These are phyloP conservation scores for Colletotrichum cereale DNA, from an alignment of 2,329 filamentous ascomycete genomes.

Conservation along the genomic window DNA sequence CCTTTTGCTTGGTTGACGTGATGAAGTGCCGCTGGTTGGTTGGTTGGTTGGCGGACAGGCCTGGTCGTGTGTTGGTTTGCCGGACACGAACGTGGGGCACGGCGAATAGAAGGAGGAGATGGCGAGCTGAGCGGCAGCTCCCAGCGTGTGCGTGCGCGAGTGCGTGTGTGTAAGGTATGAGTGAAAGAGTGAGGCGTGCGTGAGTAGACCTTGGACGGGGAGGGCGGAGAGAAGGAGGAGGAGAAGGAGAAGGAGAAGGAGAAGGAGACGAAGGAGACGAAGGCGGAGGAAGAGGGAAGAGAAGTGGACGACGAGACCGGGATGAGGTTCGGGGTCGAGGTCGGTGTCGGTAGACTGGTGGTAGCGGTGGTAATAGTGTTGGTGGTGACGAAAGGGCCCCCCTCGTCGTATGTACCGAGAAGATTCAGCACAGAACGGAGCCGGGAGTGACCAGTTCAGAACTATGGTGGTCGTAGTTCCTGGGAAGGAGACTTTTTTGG, in stretches of 20 bases:
- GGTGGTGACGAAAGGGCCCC: neutral
- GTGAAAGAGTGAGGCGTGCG: neutral
- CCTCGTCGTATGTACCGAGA: no score
- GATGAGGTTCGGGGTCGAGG: conserved; percentile 5
- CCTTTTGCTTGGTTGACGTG: conserved; percentile 7
- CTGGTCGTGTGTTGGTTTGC: conserved; percentile 24
- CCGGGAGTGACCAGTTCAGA: neutral
- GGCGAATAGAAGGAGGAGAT: conserved; percentile 16
- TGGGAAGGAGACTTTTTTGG: conserved; percentile 16
- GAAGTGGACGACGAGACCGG: neutral
- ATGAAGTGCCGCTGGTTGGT: conserved; percentile 22
- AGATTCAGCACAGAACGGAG: neutral
- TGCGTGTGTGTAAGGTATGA: neutral
- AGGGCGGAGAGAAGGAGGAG: neutral
- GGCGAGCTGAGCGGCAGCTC: conserved; percentile 1
- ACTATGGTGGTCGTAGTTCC: conserved; percentile 28
- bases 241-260: neutral
- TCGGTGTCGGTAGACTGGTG: neutral
- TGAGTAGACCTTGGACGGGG: neutral
- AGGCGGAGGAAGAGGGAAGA: neutral
- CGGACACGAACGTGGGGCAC: conserved; percentile 4
- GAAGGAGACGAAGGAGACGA: no score
- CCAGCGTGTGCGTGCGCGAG: no score
- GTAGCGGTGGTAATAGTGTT: neutral
- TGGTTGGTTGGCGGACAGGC: conserved; percentile 5